These are phyloP conservation scores for Magnaporthiopsis rhizophila DNA, from an alignment of 2,329 filamentous ascomycete species.

Conservation along the genomic window DNA sequence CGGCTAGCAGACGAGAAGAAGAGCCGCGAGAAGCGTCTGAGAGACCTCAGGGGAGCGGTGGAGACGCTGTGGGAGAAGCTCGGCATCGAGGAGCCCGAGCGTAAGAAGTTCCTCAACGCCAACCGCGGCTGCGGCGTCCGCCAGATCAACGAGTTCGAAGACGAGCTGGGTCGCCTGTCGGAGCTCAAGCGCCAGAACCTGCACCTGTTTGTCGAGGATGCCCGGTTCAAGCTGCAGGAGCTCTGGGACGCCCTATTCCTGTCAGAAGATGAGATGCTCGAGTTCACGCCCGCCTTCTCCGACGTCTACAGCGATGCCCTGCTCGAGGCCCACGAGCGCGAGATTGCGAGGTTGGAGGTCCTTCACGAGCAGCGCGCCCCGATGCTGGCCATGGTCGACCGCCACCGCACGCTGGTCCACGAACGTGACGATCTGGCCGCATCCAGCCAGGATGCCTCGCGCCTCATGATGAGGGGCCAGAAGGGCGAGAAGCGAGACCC, in stretches of 20 bases:
- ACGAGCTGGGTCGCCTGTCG: constrained; percentile 77
- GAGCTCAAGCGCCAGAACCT: constrained; percentile 93
- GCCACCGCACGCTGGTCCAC: constrained; percentile 70
- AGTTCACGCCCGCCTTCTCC: constrained; percentile 93
- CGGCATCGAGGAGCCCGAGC: constrained; percentile 72
- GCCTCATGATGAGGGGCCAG: constrained; percentile 81
- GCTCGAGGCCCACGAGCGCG: constrained; percentile 87
- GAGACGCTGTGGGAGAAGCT: constrained; percentile 85
- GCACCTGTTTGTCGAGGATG: constrained; percentile 92
- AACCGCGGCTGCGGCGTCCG: constrained; percentile 88
- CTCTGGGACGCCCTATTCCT: constrained; percentile 93
- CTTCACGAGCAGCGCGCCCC: constrained; percentile 83
- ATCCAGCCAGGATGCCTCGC: constrained; percentile 90
- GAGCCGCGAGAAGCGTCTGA: constrained; percentile 65
- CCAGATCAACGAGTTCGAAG: constrained; percentile 92
- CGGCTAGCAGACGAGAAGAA: constrained; percentile 85
- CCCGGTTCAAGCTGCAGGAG: constrained; percentile 81
- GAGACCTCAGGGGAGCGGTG: constrained; percentile 69
- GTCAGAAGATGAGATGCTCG: constrained; percentile 97
- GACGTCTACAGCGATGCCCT: constrained; percentile 96
- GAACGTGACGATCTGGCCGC: constrained; percentile 83
- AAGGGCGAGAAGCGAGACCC: constrained; percentile 94
- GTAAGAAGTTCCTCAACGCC: constrained; percentile 73
- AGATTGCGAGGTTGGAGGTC: constrained; percentile 73
- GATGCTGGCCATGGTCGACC: constrained; percentile 73